Evolutionary conservation across 163 green algal genomes (phyloP), one percentile per base, ranked within the genome.

Genomic region (Chlorella variabilis): DNA sequence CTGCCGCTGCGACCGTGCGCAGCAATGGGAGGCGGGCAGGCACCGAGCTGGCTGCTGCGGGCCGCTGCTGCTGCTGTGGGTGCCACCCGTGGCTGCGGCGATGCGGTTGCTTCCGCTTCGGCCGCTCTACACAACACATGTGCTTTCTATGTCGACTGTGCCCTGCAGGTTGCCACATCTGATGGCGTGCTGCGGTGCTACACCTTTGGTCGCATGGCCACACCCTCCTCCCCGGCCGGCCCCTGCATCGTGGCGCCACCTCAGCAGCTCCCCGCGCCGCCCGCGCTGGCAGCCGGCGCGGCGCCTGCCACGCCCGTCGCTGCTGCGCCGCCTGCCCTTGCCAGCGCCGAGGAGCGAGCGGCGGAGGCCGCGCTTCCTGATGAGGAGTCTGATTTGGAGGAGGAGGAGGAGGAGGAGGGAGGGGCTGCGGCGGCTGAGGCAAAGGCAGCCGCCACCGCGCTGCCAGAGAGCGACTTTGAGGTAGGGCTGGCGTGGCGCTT

Each of bases 161-260:
- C n/a, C 23, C 42, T 70, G 27, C 80, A 82, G 83, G 62, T 88
- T 25, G 75, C 77, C 11, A 89, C 85, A 0, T 86, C 83, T 2
- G 85, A 89, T 42, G 82, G 83, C 42, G 56, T 84, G 49, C 69
- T 89, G 13, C 71, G 83, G 3, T 27, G 41, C 20, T 89, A 89
- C 80, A 88, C 68, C 3, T 78, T 89, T 61, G 85, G 85, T 0
- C 69, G 66, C 68, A 75, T 78, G 41, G 65, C 49, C 41, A 34
- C 74, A 31, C 8, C 62, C 0, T 33, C 51, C 8, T 41, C 45
- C 29, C 38, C 31, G 15, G 31, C 45, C 33, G 41, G 51, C 17
- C 17, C 66, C 34, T 61, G 65, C 67, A 39, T 86, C 13, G 33
- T 63, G n/a, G 70, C 31, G 18, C 31, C n/a, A 25, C 41, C 77